Conservation (phyloP, 495 filamentous ascomycete species). For the Astrocystis sublimbata region DNA sequence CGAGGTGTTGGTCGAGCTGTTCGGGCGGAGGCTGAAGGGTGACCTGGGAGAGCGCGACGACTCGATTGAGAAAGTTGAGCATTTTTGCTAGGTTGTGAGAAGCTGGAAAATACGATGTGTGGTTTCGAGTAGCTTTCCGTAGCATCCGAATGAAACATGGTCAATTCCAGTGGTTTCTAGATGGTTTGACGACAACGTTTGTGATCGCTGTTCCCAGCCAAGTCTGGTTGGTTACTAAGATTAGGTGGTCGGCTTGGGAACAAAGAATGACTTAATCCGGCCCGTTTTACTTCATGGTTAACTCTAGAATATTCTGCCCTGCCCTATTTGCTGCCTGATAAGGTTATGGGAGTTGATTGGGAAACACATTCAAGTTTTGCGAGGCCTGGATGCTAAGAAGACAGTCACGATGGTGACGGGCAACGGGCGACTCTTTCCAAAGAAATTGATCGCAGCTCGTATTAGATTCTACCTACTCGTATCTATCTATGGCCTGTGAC, state of each 20-base stretch:
- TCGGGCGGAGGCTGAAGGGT: constrained; percentile 72
- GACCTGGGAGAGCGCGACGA: constrained; percentile 65
- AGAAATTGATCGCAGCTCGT: too few relatives aligned
- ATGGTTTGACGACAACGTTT: background rate
- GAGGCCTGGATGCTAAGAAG: too few relatives aligned
- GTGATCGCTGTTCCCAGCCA: background rate
- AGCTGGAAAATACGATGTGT: background rate
- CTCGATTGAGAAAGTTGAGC: constrained; percentile 53
- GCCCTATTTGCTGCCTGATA: constrained; percentile 1
- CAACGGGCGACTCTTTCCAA: too few relatives aligned
- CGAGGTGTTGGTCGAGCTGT: constrained; percentile 85
- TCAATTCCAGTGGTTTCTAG: background rate
- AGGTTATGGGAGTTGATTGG: constrained; percentile 8
- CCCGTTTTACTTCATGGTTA: background rate
- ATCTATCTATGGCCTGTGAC: too few relatives aligned
- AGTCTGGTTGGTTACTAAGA: background rate
- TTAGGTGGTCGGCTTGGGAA: background rate
- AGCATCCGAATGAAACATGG: background rate
- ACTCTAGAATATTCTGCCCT: constrained; percentile 10
- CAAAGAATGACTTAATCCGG: background rate
- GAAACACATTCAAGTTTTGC: background rate
- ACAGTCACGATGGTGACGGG: too few relatives aligned
- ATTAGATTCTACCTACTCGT: too few relatives aligned
- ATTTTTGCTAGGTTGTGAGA: constrained; percentile 51
- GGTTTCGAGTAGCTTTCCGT: background rate